Percentiles rank a stretch among this genome's conserved stretches.
These are phyloP conservation scores for Fistulinella prunicolor DNA, from an alignment of 768 basidiomycete species.

Conservation along the genomic window DNA sequence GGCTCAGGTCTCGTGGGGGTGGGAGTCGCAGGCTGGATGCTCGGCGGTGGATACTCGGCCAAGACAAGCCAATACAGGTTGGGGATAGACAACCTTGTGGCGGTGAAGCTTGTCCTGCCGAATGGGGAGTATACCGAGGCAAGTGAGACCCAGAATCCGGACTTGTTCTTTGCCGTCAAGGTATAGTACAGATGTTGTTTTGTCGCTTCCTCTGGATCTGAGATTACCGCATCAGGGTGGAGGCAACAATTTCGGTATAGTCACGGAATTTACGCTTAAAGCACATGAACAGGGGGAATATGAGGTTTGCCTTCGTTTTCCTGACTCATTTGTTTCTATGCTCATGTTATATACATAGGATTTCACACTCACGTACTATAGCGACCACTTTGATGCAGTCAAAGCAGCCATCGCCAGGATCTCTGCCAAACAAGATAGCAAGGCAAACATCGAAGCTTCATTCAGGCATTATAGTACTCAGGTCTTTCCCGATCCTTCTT, in stretches of 20 bases:
- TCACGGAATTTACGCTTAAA: constrained; percentile 23
- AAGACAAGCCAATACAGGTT: constrained; percentile 35
- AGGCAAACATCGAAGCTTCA: constrained; percentile 6
- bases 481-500: neutral
- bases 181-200: neutral
- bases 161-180: constrained; percentile 8
- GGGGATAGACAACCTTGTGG: constrained; percentile 33
- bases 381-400: constrained; percentile 1
- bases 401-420: constrained; percentile 5
- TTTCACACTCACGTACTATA: neutral
- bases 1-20: constrained; percentile 23
- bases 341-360: constrained; percentile 1
- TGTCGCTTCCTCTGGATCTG: no score
- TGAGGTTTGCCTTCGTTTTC: constrained; percentile 1
- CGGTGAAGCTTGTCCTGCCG: constrained; percentile 28
- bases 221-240: no score
- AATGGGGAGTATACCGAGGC: constrained; percentile 19
- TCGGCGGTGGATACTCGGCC: constrained; percentile 37
- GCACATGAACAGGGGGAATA: constrained; percentile 11
- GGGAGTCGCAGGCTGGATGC: constrained; percentile 32
- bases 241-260: constrained; percentile 28
- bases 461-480: constrained; percentile 4
- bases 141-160: neutral
- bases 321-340: no score
- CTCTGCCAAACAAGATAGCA: neutral